Evolutionary conservation across 768 basidiomycete genomes (phyloP).

Genomic region (Krasilnikovozyma curviuscula): DNA sequence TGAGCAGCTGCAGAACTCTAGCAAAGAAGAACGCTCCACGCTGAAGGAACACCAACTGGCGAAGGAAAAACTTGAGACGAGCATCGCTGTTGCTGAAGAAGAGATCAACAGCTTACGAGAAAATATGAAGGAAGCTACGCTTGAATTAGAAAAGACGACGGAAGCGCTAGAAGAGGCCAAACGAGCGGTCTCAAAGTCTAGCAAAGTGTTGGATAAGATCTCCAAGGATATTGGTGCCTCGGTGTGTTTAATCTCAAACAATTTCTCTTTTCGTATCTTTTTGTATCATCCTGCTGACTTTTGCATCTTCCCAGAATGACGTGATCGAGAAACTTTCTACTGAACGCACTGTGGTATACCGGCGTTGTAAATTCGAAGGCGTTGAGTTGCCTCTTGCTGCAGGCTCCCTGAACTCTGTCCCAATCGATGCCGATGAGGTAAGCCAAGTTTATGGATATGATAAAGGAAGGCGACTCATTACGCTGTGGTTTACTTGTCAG

Average conservation of each 20-base stretch:
- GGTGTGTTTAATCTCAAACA: constrained; percentile 30
- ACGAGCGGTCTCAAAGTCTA: constrained; percentile 33
- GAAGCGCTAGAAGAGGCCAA: constrained; percentile 24
- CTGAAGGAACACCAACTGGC: constrained; percentile 39
- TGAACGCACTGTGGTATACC: constrained; percentile 69
- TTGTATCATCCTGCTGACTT: background rate
- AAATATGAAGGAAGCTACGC: constrained; percentile 37
- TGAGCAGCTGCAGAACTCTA: constrained; percentile 34
- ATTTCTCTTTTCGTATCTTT: background rate
- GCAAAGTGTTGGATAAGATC: constrained; percentile 62
- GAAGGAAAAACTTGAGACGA: constrained; percentile 24
- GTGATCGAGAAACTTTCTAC: constrained; percentile 73
- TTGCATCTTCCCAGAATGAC: constrained; percentile 39
- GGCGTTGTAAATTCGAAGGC: constrained; percentile 84
- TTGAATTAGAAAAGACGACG: constrained; percentile 29
- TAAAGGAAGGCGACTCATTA: background rate
- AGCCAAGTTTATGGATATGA: constrained; percentile 7
- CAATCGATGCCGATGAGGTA: constrained; percentile 69
- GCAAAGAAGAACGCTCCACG: constrained; percentile 37
- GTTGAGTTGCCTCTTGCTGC: constrained; percentile 55
- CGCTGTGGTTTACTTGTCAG: background rate
- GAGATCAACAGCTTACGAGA: constrained; percentile 15
- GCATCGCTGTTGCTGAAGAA: constrained; percentile 3
- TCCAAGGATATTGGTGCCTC: constrained; percentile 72
- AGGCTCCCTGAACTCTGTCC: constrained; percentile 66